Base-by-base conservation (phyloP, 257 asterid species). In the Solanum appendiculatum region DNA sequence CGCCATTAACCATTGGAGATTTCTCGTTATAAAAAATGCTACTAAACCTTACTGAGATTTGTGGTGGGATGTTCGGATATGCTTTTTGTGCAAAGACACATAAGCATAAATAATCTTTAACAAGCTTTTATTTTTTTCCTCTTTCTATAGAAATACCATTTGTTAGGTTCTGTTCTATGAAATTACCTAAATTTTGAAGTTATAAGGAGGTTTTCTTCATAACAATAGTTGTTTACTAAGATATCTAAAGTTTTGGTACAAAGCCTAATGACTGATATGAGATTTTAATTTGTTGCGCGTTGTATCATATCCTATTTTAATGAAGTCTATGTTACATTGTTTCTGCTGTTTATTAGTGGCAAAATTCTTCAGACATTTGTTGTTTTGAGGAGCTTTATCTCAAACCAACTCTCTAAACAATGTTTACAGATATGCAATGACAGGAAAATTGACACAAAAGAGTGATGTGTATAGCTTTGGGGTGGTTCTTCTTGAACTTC, bases 401-500 rank as follows among this genome's bases (percentile, higher is more conserved):
- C 54, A 78, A 78, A 40, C 84, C 40, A 25, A 78, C 27, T 78
- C 18, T 44, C 64, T 12, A 27, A 44, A 42, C 42, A 78, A 14
- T 85, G 42, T 14, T 85, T 70, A 31, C 87, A 87, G 89, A 70
- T 87, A 87, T 0, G 89, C 89, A 20, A 87, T 87, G 89, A 87
- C 89, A 31, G 86, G 89, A 29, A 86, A 87, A 85, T 18, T 87
- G 27, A 87, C 89, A 2, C 89, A 87, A 72, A 87, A 87, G 82
- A 87, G 89, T 82, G 89, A 87, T 36, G 89, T 86, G 56, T 88
- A 88, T 64, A 88, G 92, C 82, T 90, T 90, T 87, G 92, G 92
- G n/a, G 92, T 90, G 25, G 92, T 90, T 58, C 60, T 90, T 54
- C 88, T 90, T 33, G 92, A 90, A 77, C 92, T 90, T 48, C 68